phyloP scores from a whole-genome alignment of 164 flowering plant species.

The Brasenia schreberi region DNA sequence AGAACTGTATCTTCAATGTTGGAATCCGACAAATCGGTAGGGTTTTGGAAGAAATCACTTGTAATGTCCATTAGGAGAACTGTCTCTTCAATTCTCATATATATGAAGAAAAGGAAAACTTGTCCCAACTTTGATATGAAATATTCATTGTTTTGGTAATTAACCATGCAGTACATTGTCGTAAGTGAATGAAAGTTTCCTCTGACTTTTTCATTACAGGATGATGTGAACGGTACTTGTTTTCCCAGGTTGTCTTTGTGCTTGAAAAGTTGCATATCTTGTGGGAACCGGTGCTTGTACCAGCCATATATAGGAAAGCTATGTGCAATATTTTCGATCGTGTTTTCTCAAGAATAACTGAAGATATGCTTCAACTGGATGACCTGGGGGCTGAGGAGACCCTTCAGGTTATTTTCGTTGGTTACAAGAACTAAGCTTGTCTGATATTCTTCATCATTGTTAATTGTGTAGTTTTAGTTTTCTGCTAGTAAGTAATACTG shows the following conservation, averaged over 20 bases:
- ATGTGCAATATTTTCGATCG: slow-evolving; percentile 60
- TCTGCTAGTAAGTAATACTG: background rate
- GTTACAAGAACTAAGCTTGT: background rate
- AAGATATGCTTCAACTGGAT: slow-evolving; percentile 76
- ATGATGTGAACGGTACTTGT: background rate
- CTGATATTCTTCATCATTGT: background rate
- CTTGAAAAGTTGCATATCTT: slow-evolving; percentile 83
- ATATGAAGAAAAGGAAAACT: too few relatives aligned
- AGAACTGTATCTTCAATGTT: too few relatives aligned
- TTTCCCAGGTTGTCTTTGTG: slow-evolving; percentile 51
- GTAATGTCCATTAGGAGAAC: too few relatives aligned
- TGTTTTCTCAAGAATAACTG: slow-evolving; percentile 49
- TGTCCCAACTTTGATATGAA: too few relatives aligned
- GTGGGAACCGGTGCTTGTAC: slow-evolving; percentile 82
- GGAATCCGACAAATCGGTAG: too few relatives aligned
- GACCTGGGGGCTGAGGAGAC: slow-evolving; percentile 97
- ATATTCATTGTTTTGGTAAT: too few relatives aligned
- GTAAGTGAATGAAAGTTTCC: too few relatives aligned
- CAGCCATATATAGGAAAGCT: slow-evolving; percentile 52
- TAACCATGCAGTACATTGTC: too few relatives aligned
- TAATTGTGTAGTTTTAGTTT: background rate
- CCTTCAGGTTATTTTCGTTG: slow-evolving; percentile 39
- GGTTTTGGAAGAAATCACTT: too few relatives aligned
- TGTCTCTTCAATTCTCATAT: too few relatives aligned
- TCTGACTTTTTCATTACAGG: too few relatives aligned